A percentile compares a stretch with the other conserved stretches of the same genome.
Conservation (phyloP, 768 basidiomycete genomes). For the Clavulina sp. region DNA sequence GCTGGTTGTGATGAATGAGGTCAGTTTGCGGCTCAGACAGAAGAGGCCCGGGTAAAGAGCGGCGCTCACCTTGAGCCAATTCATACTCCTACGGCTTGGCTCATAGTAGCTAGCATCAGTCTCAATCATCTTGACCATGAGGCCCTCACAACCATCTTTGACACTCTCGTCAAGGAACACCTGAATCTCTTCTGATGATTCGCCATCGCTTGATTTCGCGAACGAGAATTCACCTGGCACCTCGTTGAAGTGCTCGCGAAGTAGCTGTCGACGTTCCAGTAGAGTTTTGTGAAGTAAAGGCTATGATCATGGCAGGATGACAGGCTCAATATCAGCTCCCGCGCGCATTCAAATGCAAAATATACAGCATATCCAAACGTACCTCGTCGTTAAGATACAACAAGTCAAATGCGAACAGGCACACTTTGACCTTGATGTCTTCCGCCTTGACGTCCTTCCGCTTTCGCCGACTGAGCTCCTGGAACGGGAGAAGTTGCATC, state of each 20-base stretch:
- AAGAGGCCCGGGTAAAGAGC: not conserved
- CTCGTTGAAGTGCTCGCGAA: conserved; percentile 60
- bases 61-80: conserved; percentile 80
- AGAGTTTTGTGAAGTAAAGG: conserved; percentile 66
- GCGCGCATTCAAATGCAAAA: not conserved
- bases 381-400: conserved; percentile 96
- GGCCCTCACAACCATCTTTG: conserved; percentile 94
- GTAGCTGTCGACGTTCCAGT: conserved; percentile 53
- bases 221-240: conserved; percentile 86
- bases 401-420: conserved; percentile 90
- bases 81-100: conserved; percentile 85
- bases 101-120: conserved; percentile 86
- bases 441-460: conserved; percentile 96
- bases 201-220: conserved; percentile 77
- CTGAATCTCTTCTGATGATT: conserved; percentile 87
- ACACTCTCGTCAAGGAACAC: conserved; percentile 89
- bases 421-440: conserved; percentile 93
- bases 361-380: conserved; percentile 14
- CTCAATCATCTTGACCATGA: conserved; percentile 99
- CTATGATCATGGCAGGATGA: conserved; percentile 24
- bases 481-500: conserved; percentile 88
- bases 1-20: conserved; percentile 27
- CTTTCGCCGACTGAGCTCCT: conserved; percentile 85
- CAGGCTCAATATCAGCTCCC: too few species aligned
- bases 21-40: not conserved